A percentile compares a stretch with the other conserved stretches of the same genome.
These are phyloP conservation scores for Acaromyces ingoldii DNA, from an alignment of 1,284 basidiomycete genomes.

Conservation along the genomic window DNA sequence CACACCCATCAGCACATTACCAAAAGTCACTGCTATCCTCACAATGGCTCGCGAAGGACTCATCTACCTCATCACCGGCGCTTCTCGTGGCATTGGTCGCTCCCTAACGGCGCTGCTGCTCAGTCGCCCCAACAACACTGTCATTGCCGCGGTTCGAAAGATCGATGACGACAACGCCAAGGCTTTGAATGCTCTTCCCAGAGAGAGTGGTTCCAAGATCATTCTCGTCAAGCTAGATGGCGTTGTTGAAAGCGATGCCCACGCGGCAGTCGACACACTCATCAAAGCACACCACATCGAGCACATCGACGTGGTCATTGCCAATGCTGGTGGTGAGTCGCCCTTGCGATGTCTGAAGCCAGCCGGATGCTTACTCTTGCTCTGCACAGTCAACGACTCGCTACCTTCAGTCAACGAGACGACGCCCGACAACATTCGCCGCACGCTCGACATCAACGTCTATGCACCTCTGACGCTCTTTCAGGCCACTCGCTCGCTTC, in stretches of 20 bases:
- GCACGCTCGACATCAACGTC: not conserved
- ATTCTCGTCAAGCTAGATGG: not conserved
- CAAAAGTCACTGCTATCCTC: no score
- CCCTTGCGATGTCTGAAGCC: no score
- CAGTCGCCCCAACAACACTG: not conserved
- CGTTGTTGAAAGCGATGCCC: not conserved
- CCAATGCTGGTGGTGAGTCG: not conserved
- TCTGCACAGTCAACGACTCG: no score
- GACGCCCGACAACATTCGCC: not conserved
- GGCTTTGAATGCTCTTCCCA: not conserved
- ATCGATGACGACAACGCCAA: not conserved
- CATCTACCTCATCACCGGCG: constrained; percentile 5
- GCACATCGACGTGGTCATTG: not conserved
- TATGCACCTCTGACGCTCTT: not conserved
- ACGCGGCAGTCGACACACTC: not conserved
- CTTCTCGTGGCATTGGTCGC: constrained; percentile 3
- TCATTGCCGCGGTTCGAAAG: constrained; percentile 1
- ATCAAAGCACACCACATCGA: not conserved
- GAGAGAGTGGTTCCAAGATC: not conserved
- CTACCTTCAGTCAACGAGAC: no score
- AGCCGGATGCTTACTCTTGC: no score
- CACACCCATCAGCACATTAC: no score
- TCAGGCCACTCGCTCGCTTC: not conserved
- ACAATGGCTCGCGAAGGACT: no score
- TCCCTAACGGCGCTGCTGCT: not conserved